These are phyloP conservation scores for Penicillium sp. DNA, from an alignment of 2,329 filamentous ascomycete genomes.

Conservation along the genomic window DNA sequence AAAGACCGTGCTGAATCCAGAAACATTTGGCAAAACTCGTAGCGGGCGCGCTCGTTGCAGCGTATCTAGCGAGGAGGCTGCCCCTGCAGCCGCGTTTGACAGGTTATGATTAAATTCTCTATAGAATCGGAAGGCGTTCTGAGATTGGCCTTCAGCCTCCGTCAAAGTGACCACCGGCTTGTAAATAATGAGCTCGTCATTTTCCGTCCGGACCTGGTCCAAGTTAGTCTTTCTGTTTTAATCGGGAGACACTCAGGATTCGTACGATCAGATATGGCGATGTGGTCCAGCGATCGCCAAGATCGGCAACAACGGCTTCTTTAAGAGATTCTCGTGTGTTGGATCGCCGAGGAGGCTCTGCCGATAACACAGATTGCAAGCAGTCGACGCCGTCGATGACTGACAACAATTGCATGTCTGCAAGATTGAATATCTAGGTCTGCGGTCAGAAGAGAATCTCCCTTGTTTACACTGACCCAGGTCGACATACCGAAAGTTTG, in stretches of 20 bases:
- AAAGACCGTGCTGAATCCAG: slow-evolving; percentile 79
- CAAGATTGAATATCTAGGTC: slow-evolving; percentile 72
- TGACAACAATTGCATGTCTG: slow-evolving; percentile 73
- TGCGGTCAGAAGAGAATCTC: background rate
- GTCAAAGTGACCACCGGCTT: slow-evolving; percentile 65
- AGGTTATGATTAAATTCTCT: slow-evolving; percentile 71
- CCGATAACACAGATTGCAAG: slow-evolving; percentile 72
- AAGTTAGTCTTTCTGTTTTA: slow-evolving; percentile 7
- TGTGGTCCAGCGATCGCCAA: slow-evolving; percentile 72
- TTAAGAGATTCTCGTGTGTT: slow-evolving; percentile 71
- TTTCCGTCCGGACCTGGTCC: slow-evolving; percentile 69
- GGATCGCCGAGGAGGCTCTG: slow-evolving; percentile 70
- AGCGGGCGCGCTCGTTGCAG: slow-evolving; percentile 44
- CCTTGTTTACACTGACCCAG: background rate
- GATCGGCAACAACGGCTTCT: slow-evolving; percentile 80
- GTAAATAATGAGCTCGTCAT: slow-evolving; percentile 84
- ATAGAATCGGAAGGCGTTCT: slow-evolving; percentile 64
- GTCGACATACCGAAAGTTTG: slow-evolving; percentile 66
- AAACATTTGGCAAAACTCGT: slow-evolving; percentile 54
- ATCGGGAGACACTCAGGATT: slow-evolving; percentile 30
- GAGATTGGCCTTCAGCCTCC: slow-evolving; percentile 13
- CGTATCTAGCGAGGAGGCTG: slow-evolving; percentile 38
- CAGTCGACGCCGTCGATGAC: slow-evolving; percentile 75
- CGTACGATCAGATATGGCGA: slow-evolving; percentile 78
- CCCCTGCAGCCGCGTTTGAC: slow-evolving; percentile 58